phyloP scores from a whole-genome alignment of 2,329 filamentous ascomycete genomes.

The Fusarium solani-melongenae region DNA sequence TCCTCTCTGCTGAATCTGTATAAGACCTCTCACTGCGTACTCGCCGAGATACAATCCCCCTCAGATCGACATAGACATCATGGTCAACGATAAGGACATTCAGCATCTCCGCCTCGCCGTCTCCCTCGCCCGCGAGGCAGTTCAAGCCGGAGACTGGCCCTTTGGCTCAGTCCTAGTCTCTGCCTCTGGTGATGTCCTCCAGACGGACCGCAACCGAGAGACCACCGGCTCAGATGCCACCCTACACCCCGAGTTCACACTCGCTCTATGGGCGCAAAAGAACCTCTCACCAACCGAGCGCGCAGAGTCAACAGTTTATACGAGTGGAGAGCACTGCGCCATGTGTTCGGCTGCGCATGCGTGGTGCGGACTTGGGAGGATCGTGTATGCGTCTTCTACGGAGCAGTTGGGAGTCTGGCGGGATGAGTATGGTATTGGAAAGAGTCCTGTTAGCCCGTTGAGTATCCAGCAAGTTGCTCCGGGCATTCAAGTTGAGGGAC shows the following conservation, averaged over 20 bases:
- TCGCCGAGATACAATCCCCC: background rate
- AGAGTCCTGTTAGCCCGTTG: constrained; percentile 37
- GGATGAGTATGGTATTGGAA: constrained; percentile 39
- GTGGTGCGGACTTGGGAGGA: constrained; percentile 49
- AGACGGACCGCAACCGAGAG: constrained; percentile 50
- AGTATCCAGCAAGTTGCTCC: constrained; percentile 47
- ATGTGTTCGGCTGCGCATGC: constrained; percentile 53
- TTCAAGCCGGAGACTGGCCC: constrained; percentile 50
- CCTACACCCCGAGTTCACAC: constrained; percentile 50
- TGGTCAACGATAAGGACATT: constrained; percentile 25
- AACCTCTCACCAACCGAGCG: constrained; percentile 52
- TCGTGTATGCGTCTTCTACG: constrained; percentile 49
- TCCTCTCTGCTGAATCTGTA: background rate
- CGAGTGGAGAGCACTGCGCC: constrained; percentile 52
- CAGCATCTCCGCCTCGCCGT: constrained; percentile 36
- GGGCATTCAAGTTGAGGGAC: constrained; percentile 43
- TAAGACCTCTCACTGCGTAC: background rate
- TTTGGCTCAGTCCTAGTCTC: constrained; percentile 52
- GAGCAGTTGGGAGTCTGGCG: constrained; percentile 45
- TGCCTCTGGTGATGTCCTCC: constrained; percentile 39
- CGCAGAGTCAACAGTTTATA: constrained; percentile 51
- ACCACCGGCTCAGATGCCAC: constrained; percentile 46
- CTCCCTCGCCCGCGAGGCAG: constrained; percentile 50
- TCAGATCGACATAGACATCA: background rate
- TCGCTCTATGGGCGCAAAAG: constrained; percentile 52